phyloP scores from a whole-genome alignment of 805 yeast genomes.

The Saccharomycopsis amapae region DNA sequence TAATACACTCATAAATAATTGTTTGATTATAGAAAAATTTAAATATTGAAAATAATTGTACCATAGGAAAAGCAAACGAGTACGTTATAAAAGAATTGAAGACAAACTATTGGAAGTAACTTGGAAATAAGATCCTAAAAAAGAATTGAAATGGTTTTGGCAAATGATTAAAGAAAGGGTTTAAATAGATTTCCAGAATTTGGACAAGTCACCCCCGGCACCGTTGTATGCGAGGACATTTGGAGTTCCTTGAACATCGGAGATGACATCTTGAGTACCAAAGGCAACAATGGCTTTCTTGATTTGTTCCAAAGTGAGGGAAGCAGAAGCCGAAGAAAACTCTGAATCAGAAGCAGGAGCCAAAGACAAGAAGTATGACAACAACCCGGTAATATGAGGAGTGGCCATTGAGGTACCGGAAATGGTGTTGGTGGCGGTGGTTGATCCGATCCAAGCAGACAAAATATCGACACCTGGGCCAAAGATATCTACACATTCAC shows the following conservation, averaged over 20 bases:
- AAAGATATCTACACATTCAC: conserved; percentile 45
- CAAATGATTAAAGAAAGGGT: too few species aligned
- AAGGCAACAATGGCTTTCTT: conserved; percentile 67
- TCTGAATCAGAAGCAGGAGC: conserved; percentile 69
- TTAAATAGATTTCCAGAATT: conserved; percentile 43
- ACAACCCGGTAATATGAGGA: conserved; percentile 51
- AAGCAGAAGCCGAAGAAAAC: conserved; percentile 35
- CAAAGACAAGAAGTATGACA: conserved; percentile 53
- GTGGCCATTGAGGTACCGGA: conserved; percentile 63
- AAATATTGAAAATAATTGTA: too few species aligned
- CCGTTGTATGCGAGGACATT: conserved; percentile 73
- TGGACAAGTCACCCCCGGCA: conserved; percentile 63
- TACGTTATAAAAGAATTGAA: too few species aligned
- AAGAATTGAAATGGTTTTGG: not conserved
- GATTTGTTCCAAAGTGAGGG: conserved; percentile 63
- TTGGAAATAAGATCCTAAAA: not conserved
- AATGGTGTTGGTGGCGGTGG: conserved; percentile 41
- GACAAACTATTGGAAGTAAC: too few species aligned
- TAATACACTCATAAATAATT: too few species aligned
- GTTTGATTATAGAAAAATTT: too few species aligned
- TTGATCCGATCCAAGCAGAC: conserved; percentile 49
- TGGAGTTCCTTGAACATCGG: conserved; percentile 64
- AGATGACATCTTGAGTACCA: conserved; percentile 52
- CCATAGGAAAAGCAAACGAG: too few species aligned
- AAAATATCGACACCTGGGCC: conserved; percentile 52